Conservation (phyloP, 208 protist genomes). For the Trypanosoma platydactyli region DNA sequence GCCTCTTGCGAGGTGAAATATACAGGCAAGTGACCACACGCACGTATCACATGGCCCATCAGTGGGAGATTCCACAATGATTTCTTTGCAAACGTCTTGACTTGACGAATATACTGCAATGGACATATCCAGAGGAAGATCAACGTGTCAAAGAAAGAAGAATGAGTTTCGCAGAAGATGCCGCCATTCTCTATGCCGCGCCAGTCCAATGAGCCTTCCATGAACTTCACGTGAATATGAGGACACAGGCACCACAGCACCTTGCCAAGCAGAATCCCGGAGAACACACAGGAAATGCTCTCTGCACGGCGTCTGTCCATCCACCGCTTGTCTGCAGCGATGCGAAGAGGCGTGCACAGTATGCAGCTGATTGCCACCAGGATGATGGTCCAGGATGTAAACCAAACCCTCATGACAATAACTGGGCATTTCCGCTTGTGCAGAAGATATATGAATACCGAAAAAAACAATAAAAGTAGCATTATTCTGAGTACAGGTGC, state of each 20-base stretch:
- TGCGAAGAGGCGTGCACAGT: conserved; percentile 26
- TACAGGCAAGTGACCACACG: conserved; percentile 80
- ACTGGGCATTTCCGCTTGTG: conserved; percentile 47
- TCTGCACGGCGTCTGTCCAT: conserved; percentile 31
- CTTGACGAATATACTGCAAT: conserved; percentile 46
- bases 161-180: conserved; percentile 77
- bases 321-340: conserved; percentile 30
- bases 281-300: conserved; percentile 40
- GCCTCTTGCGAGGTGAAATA: conserved; percentile 69
- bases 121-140: conserved; percentile 65
- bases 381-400: conserved; percentile 44
- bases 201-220: conserved; percentile 60
- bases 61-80: conserved; percentile 68
- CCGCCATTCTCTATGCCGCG: conserved; percentile 51
- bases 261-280: conserved; percentile 43
- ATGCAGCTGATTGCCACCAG: conserved; percentile 41
- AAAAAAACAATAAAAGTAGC: conserved; percentile 35
- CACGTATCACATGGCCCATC: conserved; percentile 66
- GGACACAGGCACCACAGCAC: conserved; percentile 47
- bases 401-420: conserved; percentile 62
- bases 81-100: conserved; percentile 77
- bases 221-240: conserved; percentile 62
- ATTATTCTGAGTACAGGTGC: background rate
- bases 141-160: conserved; percentile 86
- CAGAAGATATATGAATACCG: conserved; percentile 47